Evolutionary conservation across 2,329 filamentous ascomycete genomes (phyloP).

Genomic region (Lecanosticta acicola): DNA sequence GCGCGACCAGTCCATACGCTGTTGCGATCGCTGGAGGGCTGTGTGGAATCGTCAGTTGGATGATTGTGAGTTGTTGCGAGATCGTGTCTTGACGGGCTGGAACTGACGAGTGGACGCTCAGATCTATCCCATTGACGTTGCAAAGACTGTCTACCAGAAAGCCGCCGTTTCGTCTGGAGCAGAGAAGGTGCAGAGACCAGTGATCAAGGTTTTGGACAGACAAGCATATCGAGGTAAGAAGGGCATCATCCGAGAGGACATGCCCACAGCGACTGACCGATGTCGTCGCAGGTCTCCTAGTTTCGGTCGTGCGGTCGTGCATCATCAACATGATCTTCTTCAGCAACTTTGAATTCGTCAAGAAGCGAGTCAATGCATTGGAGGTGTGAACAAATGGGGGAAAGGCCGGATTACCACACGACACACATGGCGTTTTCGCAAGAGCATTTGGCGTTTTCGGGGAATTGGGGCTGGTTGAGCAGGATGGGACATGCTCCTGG

Average conservation of each 20-base stretch:
- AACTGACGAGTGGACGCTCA: slow-evolving; percentile 18
- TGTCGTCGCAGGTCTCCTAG: slow-evolving; percentile 50
- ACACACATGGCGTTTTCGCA: not conserved
- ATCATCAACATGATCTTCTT: slow-evolving; percentile 87
- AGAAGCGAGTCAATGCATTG: slow-evolving; percentile 49
- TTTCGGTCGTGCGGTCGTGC: slow-evolving; percentile 77
- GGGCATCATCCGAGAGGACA: not conserved
- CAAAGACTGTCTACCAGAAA: slow-evolving; percentile 79
- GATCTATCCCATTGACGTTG: slow-evolving; percentile 65
- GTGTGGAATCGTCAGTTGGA: slow-evolving; percentile 80
- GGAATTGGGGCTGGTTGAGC: not conserved
- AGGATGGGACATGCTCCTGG: not conserved
- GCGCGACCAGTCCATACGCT: slow-evolving; percentile 71
- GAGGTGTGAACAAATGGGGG: slow-evolving; percentile 9
- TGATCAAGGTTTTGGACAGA: slow-evolving; percentile 70
- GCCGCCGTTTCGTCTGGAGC: slow-evolving; percentile 66
- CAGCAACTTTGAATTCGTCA: slow-evolving; percentile 78
- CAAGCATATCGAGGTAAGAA: slow-evolving; percentile 69
- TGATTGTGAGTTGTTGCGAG: slow-evolving; percentile 55
- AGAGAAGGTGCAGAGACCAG: slow-evolving; percentile 49
- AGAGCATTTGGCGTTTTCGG: not conserved
- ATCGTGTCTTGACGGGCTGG: not conserved
- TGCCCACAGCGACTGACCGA: not conserved
- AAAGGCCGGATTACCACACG: not conserved
- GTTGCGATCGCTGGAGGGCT: slow-evolving; percentile 73